Base-by-base conservation (phyloP, 169 alveolate genomes). In the Eimeria acervulina region DNA sequence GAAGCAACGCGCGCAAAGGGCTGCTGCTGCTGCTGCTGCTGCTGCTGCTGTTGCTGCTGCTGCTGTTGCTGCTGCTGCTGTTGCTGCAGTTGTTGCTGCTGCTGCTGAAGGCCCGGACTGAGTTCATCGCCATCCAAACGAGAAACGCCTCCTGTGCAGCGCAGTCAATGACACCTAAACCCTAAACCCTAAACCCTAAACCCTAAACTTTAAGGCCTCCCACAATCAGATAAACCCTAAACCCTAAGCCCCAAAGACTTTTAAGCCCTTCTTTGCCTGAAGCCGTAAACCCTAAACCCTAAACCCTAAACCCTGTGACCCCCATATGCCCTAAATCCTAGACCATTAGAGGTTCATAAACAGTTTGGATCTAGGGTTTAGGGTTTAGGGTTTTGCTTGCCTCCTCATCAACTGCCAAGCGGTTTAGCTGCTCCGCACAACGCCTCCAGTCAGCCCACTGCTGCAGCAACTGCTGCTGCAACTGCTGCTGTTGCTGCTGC, bases 401-500 rank as follows among this genome's bases (percentile, higher is more conserved):
- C 89, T 90, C 95, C 17, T 38, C 88, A 44, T 90, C 89, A 26
- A 90, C 42, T 23, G 76, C 95, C 31, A 90, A 80, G 40, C 61
- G 76, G 59, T 68, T 90, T 80, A 90, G 95, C 36, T 80, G 63
- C 76, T 42, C 55, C 12, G 38, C 66, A 38, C 95, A 90, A 51
- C 70, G 55, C 44, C 31, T 28, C 95, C 95, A 90, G 55, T 90
- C 51, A 51, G 21, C 55, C 78, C 63, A 36, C 81, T 23, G 93
- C 90, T 44, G 70, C 90, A 47, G 36, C 90, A 42, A 51, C 70
- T 81, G 90, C 90, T 81, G 90, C 90, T 81, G 90, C 61, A 42
- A 70, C 90, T 13, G 90, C 31, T 8, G 31, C 68, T 6, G 36
- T 36, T 80, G 90, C 66, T 81, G 70, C 90, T 81, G 90, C 90